Base-by-base conservation (phyloP, 176 grass and related monocot species). In the Musa troglodytarum region DNA sequence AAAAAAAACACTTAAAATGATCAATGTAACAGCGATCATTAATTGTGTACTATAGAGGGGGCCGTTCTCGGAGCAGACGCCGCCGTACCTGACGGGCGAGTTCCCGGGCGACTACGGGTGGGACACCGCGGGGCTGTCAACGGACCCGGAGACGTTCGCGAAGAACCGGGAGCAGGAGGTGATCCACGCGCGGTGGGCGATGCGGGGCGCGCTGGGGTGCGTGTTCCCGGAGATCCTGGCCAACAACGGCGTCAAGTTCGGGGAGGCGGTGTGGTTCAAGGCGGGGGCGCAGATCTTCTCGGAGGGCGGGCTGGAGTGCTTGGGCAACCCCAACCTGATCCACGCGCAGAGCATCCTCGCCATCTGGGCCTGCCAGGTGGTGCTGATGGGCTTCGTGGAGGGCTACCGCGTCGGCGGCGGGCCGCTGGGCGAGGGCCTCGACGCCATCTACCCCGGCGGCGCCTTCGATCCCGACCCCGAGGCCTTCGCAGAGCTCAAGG, bases 181-280 rank as follows among this genome's bases (percentile, higher is more conserved):
- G 83, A 92, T 92, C 78, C 89, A 92, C 89, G 72, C 63, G 0
- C 65, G 89, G 58, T 92, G 89, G 89, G 89, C 89, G 17, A 92
- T 92, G 89, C 80, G 88, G 10, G 89, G 89, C 8, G 86, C 89
- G 0, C 75, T 92, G 0, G 89, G 89, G 0, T 92, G 89, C 61
- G 89, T 92, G 24, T 88, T 88, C 71, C 89, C 89, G 1, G 89
- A 92, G 70, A 83, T 92, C 74, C 65, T 92, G 3, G 56, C 89
- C 61, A 85, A 76, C 78, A 88, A 88, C 59, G 89, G 89, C 22
- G 86, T 92, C 59, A 88, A 92, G 81, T 92, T 92, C 54, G 86
- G 89, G 2, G 89, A 92, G 83, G 89, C 89, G 0, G 89, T 92
- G 20, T 92, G 85, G 89, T 92, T 92, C 86, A 88, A 92, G 78